Conservation (phyloP, 1,139 yeast species). For the Magnusiomyces tetraspermus region DNA sequence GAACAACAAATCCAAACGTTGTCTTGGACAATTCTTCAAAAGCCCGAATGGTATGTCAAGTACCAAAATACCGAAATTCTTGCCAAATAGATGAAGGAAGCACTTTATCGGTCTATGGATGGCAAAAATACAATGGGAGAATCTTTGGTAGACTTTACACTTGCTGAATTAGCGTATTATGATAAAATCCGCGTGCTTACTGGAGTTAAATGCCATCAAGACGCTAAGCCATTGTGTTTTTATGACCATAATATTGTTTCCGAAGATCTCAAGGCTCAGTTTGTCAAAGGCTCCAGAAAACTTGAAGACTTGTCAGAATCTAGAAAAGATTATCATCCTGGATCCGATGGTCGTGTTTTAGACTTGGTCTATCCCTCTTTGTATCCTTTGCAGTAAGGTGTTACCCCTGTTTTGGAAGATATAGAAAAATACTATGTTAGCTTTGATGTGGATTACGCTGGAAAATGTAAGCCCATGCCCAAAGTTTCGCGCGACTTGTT, state of each 20-base stretch:
- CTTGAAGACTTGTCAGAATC: slow-evolving; percentile 48
- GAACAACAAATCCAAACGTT: slow-evolving; percentile 30
- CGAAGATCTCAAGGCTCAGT: too few relatives aligned
- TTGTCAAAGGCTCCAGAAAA: slow-evolving; percentile 6
- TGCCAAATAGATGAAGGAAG: slow-evolving; percentile 33
- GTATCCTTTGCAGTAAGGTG: slow-evolving; percentile 35
- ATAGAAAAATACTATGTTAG: slow-evolving; percentile 2
- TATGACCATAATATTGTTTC: slow-evolving; percentile 16
- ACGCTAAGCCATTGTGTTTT: slow-evolving; percentile 11
- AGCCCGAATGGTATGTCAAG: slow-evolving; percentile 34
- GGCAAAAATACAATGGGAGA: neutral
- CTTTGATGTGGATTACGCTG: neutral
- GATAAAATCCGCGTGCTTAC: slow-evolving; percentile 9
- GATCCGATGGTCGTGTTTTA: slow-evolving; percentile 33
- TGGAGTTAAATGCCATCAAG: slow-evolving; percentile 12
- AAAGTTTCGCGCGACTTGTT: too few relatives aligned
- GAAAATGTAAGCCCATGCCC: neutral
- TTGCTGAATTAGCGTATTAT: slow-evolving; percentile 18
- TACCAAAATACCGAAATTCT: slow-evolving; percentile 28
- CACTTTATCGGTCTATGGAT: neutral
- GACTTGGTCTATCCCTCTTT: slow-evolving; percentile 41
- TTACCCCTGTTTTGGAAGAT: slow-evolving; percentile 27
- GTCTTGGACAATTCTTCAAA: slow-evolving; percentile 27
- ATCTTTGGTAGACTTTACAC: slow-evolving; percentile 13
- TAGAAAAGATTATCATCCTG: slow-evolving; percentile 35